phyloP scores from a whole-genome alignment of 768 basidiomycete species.

The Naematelia encephala region DNA sequence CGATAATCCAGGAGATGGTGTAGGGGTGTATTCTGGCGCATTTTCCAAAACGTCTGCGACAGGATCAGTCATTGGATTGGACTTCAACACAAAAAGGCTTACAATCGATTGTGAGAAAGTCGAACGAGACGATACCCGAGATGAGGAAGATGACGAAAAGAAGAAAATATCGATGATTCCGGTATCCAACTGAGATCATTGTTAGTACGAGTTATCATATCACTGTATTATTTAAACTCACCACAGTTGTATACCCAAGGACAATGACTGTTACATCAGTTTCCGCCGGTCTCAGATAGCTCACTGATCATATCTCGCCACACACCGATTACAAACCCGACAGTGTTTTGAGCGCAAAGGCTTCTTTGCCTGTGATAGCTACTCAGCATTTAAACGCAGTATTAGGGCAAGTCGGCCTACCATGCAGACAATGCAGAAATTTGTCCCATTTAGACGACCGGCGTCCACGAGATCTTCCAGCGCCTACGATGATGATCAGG shows the following conservation, averaged over 20 bases:
- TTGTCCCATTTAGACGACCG: conserved; percentile 87
- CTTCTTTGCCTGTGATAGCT: conserved; percentile 64
- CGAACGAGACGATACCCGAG: conserved; percentile 71
- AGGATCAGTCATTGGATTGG: neutral
- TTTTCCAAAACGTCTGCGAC: conserved; percentile 41
- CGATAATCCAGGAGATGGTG: conserved; percentile 52
- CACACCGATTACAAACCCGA: conserved; percentile 82
- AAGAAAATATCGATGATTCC: conserved; percentile 94
- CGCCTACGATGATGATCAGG: conserved; percentile 55
- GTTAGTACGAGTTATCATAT: conserved; percentile 5
- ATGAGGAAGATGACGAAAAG: conserved; percentile 87
- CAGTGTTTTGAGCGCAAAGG: conserved; percentile 94
- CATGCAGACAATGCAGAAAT: conserved; percentile 96
- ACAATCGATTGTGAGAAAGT: conserved; percentile 81
- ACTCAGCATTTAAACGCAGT: neutral
- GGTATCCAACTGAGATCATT: conserved; percentile 70
- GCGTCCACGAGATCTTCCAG: conserved; percentile 86
- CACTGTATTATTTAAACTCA: conserved; percentile 51
- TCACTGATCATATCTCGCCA: conserved; percentile 89
- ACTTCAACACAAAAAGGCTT: conserved; percentile 49
- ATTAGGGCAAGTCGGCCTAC: conserved; percentile 52
- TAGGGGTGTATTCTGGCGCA: conserved; percentile 32
- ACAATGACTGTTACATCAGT: conserved; percentile 65
- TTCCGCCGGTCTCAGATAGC: conserved; percentile 40
- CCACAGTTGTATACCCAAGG: conserved; percentile 99